Evolutionary conservation across 139 green algal genomes (phyloP), one percentile per base, ranked within the genome.

Genomic region (Closterium sp.): DNA sequence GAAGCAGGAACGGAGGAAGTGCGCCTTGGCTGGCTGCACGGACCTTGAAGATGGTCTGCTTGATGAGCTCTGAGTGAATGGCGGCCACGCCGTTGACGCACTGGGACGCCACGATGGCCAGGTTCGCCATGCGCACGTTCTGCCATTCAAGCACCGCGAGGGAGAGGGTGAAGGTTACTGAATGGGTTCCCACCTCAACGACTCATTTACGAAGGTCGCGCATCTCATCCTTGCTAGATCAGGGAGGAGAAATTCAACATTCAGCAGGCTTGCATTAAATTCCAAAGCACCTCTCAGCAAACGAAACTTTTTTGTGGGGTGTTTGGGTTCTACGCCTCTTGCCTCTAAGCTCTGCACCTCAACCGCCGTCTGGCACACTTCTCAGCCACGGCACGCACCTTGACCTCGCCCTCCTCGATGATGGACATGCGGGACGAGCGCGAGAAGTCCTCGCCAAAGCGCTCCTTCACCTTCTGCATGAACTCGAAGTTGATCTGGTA

Each of bases 401-500:
- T 89, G 84, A 84, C 76, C 10, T 94, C 89, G 36, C 66, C 91
- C 92, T 99, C 98, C 95, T 99, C 97, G 90, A 99, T 99, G 95
- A 99, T 98, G 87, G 95, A 98, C 97, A 99, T 97, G 94, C 96
- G 95, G 34, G 90, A 89, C 87, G 99, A 97, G 88, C 95, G 95
- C 32, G 96, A 96, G 95, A 95, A 98, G 95, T 99, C 97, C 89
- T 99, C 96, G 34, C 97, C 97, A 88, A 97, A 96, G n/a, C 88
- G 87, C 9, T 33, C 91, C 89, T 96, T 95, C 91, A 99, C 91
- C 94, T 95, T 69, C 34, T 99, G 95, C 94, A 99, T 95, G 95
- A 98, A 99, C 88, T 98, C 95, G 97, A 96, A 98, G 96, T 99
- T 99, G 96, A 99, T 99, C 94, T 99, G 96, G 93, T 99, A 98